Conservation (phyloP, 2,329 filamentous ascomycete genomes). For the Trichoderma breve region DNA sequence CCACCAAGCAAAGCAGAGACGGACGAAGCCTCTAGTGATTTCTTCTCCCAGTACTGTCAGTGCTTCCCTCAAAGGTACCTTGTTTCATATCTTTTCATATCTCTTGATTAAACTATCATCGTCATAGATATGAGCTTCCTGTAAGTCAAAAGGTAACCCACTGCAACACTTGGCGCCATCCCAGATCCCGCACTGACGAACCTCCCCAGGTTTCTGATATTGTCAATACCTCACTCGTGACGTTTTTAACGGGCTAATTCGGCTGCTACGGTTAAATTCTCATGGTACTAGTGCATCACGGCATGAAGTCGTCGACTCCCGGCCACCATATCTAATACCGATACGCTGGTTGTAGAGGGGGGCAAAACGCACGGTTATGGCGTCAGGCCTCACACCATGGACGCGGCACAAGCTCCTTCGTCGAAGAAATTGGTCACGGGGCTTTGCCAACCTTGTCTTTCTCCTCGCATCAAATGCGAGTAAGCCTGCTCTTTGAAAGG, state of each 20-base stretch:
- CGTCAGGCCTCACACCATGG: background rate
- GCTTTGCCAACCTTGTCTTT: background rate
- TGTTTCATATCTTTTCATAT: background rate
- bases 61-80: background rate
- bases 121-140: background rate
- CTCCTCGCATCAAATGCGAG: background rate
- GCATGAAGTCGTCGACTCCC: background rate
- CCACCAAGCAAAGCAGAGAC: background rate
- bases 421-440: constrained; percentile 1
- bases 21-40: background rate
- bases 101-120: no score
- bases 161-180: background rate
- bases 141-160: background rate
- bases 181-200: background rate
- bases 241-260: background rate
- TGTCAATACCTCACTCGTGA: background rate
- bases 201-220: background rate
- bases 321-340: background rate
- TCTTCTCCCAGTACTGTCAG: background rate
- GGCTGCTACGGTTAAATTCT: background rate
- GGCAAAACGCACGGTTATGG: background rate
- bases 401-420: background rate
- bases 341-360: background rate
- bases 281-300: background rate
- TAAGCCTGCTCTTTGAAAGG: background rate